phyloP scores from a whole-genome alignment of 2,329 filamentous ascomycete genomes.

The Epichloe sp. region DNA sequence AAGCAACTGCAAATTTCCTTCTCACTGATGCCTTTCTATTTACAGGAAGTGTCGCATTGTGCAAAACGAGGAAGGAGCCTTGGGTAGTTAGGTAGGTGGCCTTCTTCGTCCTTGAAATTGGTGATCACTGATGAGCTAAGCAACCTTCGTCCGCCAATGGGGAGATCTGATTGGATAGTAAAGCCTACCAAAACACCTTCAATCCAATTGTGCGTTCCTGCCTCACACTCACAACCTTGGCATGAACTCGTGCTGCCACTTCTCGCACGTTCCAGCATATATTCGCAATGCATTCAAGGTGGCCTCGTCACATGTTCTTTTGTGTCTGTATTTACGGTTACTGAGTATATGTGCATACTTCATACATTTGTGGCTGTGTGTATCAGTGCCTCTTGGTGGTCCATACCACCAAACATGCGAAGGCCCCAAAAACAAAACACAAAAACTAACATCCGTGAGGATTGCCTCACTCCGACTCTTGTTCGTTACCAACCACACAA shows the following conservation, averaged over 20 bases:
- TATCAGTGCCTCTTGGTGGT: not conserved
- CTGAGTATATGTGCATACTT: not conserved
- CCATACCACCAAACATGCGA: not conserved
- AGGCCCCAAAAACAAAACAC: not conserved
- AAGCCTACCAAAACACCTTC: too few species aligned
- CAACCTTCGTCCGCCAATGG: not conserved
- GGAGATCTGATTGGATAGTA: slow-evolving; percentile 1
- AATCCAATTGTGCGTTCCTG: not conserved
- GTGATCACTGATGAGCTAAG: slow-evolving; percentile 1
- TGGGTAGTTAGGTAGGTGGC: not conserved
- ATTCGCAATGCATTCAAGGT: not conserved
- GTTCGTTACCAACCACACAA: not conserved
- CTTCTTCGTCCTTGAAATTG: not conserved
- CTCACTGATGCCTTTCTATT: not conserved
- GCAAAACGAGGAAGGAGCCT: not conserved
- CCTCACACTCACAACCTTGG: not conserved
- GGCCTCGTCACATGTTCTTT: not conserved
- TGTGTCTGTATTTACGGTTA: not conserved
- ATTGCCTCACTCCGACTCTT: not conserved
- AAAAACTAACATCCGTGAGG: slow-evolving; percentile 4
- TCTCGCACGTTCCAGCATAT: not conserved
- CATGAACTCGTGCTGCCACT: not conserved
- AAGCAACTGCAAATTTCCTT: not conserved
- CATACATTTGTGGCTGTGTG: not conserved
- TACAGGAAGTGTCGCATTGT: not conserved